phyloP scores from a whole-genome alignment of 2,329 filamentous ascomycete genomes.

The Bipolaris oryzae region DNA sequence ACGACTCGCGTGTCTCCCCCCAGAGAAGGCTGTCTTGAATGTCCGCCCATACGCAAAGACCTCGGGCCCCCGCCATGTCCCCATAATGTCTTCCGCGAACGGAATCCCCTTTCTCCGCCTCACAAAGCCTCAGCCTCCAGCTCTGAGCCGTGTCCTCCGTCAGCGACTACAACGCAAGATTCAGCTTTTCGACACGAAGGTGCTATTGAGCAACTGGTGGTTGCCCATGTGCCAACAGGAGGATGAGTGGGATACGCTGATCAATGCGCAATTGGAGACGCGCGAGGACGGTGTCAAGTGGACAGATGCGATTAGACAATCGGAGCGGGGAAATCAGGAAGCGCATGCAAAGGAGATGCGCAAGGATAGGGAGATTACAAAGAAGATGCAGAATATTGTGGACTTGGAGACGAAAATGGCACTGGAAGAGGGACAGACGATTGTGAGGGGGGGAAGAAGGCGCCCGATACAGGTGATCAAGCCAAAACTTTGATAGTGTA shows the following conservation, averaged over 20 bases:
- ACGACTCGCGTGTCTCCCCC: constrained; percentile 44
- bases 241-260: constrained; percentile 56
- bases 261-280: constrained; percentile 29
- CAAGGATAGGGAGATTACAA: constrained; percentile 43
- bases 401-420: constrained; percentile 55
- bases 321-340: constrained; percentile 20
- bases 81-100: constrained; percentile 61
- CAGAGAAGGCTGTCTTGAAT: constrained; percentile 53
- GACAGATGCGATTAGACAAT: constrained; percentile 34
- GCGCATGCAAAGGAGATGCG: constrained; percentile 26
- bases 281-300: constrained; percentile 34
- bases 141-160: constrained; percentile 64
- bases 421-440: constrained; percentile 46
- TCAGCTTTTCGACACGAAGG: constrained; percentile 48
- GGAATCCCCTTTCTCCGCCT: constrained; percentile 69
- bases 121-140: constrained; percentile 66
- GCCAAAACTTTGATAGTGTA: constrained; percentile 9
- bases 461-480: constrained; percentile 30
- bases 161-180: constrained; percentile 57
- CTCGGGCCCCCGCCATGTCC: constrained; percentile 62
- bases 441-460: constrained; percentile 36
- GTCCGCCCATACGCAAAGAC: constrained; percentile 59
- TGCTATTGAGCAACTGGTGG: constrained; percentile 53
- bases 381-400: constrained; percentile 55
- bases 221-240: constrained; percentile 50